Evolutionary conservation across 176 grass and related monocot genomes (phyloP), one percentile per base, ranked within the genome.

Genomic region (Lolium rigidum): DNA sequence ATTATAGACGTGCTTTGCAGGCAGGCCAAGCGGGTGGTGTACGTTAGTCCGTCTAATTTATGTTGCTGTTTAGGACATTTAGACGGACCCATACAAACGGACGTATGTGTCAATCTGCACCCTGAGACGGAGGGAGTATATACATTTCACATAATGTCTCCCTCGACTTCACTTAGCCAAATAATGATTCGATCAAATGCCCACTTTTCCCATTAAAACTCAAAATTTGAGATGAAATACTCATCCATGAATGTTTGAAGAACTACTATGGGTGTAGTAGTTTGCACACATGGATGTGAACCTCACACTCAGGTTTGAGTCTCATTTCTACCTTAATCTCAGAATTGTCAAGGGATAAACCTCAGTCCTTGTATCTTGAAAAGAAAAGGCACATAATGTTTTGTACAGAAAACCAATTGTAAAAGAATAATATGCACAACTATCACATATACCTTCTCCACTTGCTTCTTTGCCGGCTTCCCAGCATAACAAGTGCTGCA

Each of bases 371-470:
- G 60, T 47, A 47, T 63, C 60, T 26, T 63, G 22, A 24, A 25
- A 38, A 74, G 17, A 41, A 7, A 7, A 73, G 9, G 50, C 2
- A 79, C 43, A 25, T 28, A 51, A 80, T 57, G 38, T 25, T 81
- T 57, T 76, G 57, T 89, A 85, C 48, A 80, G 12, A 0, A 13
- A 48, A 14, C 68, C 6, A 65, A 18, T 44, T 17, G 56, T 7
- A 1, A 67, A 80, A 74, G 31, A 80, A 89, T 80, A 50, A 73
- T 80, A 66, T 81, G 55, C 47, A 80, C 56, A 74, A 14, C 60
- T 58, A 65, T 22, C 39, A 25, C 48, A 58, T 57, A 28, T 61
- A 85, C 51, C 57, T 37, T 17, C 37, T 65, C 11, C 54, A 44
- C 25, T n/a, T 13, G 25, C 18, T 80, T 74, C 37, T 66, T 79